Conservation (phyloP, 1,139 yeast species). For the Suhomyces wounanorum region DNA sequence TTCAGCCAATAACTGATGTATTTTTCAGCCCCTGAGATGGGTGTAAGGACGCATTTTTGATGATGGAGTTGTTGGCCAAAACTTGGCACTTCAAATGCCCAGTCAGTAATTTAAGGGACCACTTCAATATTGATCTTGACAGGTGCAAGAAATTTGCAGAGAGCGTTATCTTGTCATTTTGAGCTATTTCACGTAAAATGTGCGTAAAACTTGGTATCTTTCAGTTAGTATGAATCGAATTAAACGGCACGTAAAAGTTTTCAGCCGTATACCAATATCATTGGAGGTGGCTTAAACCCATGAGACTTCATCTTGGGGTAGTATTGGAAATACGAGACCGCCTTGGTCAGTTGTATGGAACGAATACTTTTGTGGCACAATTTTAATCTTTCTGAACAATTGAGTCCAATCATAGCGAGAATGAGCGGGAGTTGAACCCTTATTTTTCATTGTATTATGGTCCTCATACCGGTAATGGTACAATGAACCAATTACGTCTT, state of each 20-base stretch:
- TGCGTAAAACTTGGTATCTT: neutral
- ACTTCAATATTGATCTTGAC: neutral
- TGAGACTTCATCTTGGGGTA: neutral
- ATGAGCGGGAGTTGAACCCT: neutral
- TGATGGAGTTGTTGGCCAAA: neutral
- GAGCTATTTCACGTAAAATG: neutral
- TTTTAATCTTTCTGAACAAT: neutral
- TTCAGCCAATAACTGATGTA: neutral
- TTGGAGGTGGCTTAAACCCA: neutral
- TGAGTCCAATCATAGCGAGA: conserved; percentile 1
- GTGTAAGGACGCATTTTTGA: neutral
- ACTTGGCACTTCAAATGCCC: neutral
- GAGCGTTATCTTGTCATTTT: neutral
- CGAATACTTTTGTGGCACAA: neutral
- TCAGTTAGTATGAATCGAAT: neutral
- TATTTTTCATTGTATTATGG: neutral
- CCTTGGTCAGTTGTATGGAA: neutral
- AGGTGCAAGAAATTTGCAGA: neutral
- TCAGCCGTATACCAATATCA: neutral
- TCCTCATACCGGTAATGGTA: neutral
- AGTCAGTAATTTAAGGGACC: neutral
- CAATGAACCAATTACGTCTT: neutral
- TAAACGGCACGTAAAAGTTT: neutral
- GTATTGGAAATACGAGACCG: neutral
- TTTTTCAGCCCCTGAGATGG: neutral